phyloP scores from a whole-genome alignment of 2,329 filamentous ascomycete genomes.

The Fusarium tjaetaba region DNA sequence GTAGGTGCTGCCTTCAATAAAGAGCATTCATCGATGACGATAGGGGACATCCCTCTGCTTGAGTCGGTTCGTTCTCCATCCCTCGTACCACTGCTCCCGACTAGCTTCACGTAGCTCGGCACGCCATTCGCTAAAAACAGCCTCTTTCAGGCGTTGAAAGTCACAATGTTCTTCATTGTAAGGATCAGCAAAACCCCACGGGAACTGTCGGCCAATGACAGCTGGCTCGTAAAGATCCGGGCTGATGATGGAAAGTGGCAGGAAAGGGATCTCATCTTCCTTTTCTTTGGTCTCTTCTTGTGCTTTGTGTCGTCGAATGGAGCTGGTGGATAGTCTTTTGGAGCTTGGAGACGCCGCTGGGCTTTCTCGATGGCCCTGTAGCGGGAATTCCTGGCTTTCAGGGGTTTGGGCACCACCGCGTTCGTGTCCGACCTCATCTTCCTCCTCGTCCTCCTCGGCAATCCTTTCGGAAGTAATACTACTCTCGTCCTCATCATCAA shows the following conservation, averaged over 20 bases:
- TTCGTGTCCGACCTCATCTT: slow-evolving; percentile 26
- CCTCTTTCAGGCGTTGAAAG: slow-evolving; percentile 88
- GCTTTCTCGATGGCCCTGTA: slow-evolving; percentile 47
- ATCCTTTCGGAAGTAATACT: slow-evolving; percentile 65
- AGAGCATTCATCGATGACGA: slow-evolving; percentile 47
- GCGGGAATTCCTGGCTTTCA: slow-evolving; percentile 52
- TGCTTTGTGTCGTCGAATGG: slow-evolving; percentile 57
- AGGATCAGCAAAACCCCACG: slow-evolving; percentile 97
- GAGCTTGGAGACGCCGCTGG: slow-evolving; percentile 51
- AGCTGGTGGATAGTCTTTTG: slow-evolving; percentile 59
- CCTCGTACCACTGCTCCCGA: slow-evolving; percentile 93
- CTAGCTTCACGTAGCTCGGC: slow-evolving; percentile 89
- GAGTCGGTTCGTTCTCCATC: slow-evolving; percentile 83
- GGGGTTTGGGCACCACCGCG: slow-evolving; percentile 38
- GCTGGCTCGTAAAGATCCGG: slow-evolving; percentile 89
- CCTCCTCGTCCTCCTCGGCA: slow-evolving; percentile 61
- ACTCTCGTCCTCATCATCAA: slow-evolving; percentile 78
- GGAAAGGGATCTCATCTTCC: slow-evolving; percentile 71
- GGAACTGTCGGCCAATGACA: slow-evolving; percentile 85
- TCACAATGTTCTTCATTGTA: slow-evolving; percentile 94
- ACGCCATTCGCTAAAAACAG: slow-evolving; percentile 94
- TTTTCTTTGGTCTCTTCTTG: slow-evolving; percentile 59
- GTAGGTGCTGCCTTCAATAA: neutral
- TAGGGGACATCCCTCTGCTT: slow-evolving; percentile 61
- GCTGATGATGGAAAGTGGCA: slow-evolving; percentile 93